phyloP scores from a whole-genome alignment of 140 eudicot species.

The Ambrosia hybrid region DNA sequence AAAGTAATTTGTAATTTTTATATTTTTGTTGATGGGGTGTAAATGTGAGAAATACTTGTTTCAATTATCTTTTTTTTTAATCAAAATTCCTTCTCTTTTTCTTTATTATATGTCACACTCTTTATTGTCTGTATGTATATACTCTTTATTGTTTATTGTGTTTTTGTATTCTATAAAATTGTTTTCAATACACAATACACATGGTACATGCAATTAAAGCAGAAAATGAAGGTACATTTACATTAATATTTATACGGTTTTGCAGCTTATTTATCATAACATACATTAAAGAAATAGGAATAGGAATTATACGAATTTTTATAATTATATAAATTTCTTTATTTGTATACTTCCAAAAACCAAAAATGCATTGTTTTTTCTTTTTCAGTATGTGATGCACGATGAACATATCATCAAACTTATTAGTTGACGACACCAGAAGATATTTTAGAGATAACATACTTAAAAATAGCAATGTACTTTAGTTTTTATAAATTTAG shows the following conservation, averaged over 20 bases:
- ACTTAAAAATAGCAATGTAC: not conserved
- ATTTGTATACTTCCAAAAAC: not conserved
- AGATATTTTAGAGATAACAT: not conserved
- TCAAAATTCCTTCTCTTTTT: not conserved
- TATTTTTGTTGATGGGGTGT: slow-evolving; percentile 52
- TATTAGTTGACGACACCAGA: not conserved
- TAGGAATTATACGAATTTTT: not conserved
- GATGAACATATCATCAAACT: not conserved
- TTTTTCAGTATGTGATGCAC: slow-evolving; percentile 4
- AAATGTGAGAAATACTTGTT: slow-evolving; percentile 49
- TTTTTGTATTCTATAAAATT: not conserved
- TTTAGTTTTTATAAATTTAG: too few species aligned
- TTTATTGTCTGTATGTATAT: too few species aligned
- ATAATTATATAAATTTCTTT: not conserved
- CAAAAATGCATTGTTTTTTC: not conserved
- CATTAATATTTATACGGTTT: not conserved
- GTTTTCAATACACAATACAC: too few species aligned
- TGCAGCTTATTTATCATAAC: not conserved
- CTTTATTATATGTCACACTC: not conserved
- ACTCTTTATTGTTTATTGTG: not conserved
- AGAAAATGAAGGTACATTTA: too few species aligned
- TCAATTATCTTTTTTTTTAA: slow-evolving; percentile 24
- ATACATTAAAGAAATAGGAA: not conserved
- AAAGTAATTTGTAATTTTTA: slow-evolving; percentile 34
- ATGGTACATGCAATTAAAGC: too few species aligned